Base-by-base conservation (phyloP, 2,329 filamentous ascomycete genomes). In the Verticillium zaregamsianum region DNA sequence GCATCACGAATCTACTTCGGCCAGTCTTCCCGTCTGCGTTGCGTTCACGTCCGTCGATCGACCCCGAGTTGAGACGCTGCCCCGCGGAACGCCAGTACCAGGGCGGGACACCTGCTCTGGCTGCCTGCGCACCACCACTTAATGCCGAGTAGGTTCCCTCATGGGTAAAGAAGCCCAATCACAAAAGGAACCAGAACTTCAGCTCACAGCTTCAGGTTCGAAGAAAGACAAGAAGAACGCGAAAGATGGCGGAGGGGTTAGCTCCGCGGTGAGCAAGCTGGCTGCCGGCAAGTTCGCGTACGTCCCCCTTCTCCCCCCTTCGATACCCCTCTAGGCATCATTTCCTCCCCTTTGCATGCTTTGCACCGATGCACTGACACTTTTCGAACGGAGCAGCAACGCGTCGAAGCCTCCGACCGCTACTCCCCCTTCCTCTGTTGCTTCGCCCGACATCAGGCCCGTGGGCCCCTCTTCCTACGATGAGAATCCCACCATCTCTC, bases 191-290 rank as follows among this genome's bases (percentile, higher is more conserved):
- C 37, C 37, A 20, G 37, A 23, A n/a, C 20, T 49, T n/a, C 28
- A n/a, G 23, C 40, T 49, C 17, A 49, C 23, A 49, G 20, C 20
- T 12, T n/a, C 63, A 79, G 76, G 72, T 71, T 74, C 75, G 63
- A 82, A 82, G 77, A 84, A 82, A 72, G 76, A 81, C 69, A 81
- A 76, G 73, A 85, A 82, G 75, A 75, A 83, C 82, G 81, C 77
- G 71, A 83, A 78, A 79, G 80, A 83, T 69, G 75, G 74, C 69
- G 79, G 80, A 68, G 79, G 80, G 68, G 81, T 84, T 68, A 77
- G 80, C 67, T 80, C 81, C 57, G 81, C 80, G 73, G 78, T 83
- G 76, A 82, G 79, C 65, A 82, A 79, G 70, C 80, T 84, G 68
- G 77, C 77, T 68, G 75, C 79, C 70, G 78, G 77, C 69, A 83